phyloP scores from a whole-genome alignment of 2,329 filamentous ascomycete species.

The Exophiala calicioides region DNA sequence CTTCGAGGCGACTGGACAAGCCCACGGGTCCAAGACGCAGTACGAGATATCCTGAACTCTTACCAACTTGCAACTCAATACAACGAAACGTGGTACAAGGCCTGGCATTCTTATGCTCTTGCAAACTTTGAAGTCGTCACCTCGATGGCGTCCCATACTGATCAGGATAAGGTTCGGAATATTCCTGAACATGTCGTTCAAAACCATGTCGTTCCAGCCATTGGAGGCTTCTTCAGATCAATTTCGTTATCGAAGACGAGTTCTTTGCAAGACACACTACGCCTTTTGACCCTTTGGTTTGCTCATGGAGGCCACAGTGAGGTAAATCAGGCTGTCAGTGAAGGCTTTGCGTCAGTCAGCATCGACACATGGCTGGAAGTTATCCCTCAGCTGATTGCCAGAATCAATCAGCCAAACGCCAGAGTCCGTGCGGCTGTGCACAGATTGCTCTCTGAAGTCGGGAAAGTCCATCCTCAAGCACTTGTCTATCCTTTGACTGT shows the following conservation, averaged over 20 bases:
- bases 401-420: conserved; percentile 93
- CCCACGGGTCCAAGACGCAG: conserved; percentile 79
- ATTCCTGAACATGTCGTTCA: conserved; percentile 58
- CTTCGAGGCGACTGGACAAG: conserved; percentile 88
- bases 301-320: conserved; percentile 84
- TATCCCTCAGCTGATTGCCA: conserved; percentile 93
- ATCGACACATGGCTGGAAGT: conserved; percentile 99
- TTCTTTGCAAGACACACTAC: conserved; percentile 91
- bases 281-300: conserved; percentile 94
- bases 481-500: conserved; percentile 96
- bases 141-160: conserved; percentile 67
- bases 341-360: conserved; percentile 87
- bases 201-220: conserved; percentile 85
- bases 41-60: conserved; percentile 84
- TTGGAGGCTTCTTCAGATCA: conserved; percentile 95
- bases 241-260: conserved; percentile 89
- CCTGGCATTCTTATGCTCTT: conserved; percentile 97
- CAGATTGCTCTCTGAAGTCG: conserved; percentile 87
- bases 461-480: conserved; percentile 90
- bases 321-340: conserved; percentile 83
- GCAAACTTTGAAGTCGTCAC: conserved; percentile 99
- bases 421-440: conserved; percentile 89
- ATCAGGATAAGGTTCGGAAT: conserved; percentile 51
- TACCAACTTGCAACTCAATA: conserved; percentile 91
- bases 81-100: conserved; percentile 96